A percentile compares a stretch with the other conserved stretches of the same genome.
Evolutionary conservation across 148 eudicot genomes (phyloP).

Genomic region (Rhododendron ferrugineum): DNA sequence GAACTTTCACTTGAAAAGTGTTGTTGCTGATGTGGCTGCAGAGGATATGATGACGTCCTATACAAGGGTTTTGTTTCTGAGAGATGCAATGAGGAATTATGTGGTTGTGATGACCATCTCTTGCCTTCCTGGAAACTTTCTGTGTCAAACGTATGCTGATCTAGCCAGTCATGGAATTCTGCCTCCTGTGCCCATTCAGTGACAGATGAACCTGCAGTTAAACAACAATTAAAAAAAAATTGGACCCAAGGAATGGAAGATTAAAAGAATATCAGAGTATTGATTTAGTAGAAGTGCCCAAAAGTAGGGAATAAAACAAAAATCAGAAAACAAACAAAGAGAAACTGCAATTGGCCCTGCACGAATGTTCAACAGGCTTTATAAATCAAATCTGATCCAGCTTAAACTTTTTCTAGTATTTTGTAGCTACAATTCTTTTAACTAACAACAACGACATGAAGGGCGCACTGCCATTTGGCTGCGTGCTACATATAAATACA

Average conservation of each 20-base stretch:
- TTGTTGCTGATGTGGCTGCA: slow-evolving; percentile 34
- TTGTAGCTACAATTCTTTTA: neutral
- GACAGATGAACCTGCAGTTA: slow-evolving; percentile 54
- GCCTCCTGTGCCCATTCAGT: slow-evolving; percentile 63
- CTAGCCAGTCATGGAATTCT: slow-evolving; percentile 55
- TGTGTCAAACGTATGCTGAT: slow-evolving; percentile 44
- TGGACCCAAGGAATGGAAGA: neutral
- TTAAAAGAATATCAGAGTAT: neutral
- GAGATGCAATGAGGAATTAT: slow-evolving; percentile 20
- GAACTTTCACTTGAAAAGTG: neutral
- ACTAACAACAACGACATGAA: neutral
- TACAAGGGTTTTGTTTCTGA: slow-evolving; percentile 31
- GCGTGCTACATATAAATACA: neutral
- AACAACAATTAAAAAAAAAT: neutral
- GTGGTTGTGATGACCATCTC: slow-evolving; percentile 74
- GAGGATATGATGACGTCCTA: slow-evolving; percentile 61
- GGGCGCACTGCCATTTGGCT: neutral
- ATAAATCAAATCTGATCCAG: neutral
- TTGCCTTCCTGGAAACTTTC: slow-evolving; percentile 48
- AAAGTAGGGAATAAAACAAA: neutral
- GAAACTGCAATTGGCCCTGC: neutral
- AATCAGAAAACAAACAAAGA: neutral
- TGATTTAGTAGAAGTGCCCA: neutral
- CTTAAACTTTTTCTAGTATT: neutral
- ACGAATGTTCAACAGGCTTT: neutral